Base-by-base conservation (phyloP, 352 stramenopile species). In the Phytophthora lateralis region DNA sequence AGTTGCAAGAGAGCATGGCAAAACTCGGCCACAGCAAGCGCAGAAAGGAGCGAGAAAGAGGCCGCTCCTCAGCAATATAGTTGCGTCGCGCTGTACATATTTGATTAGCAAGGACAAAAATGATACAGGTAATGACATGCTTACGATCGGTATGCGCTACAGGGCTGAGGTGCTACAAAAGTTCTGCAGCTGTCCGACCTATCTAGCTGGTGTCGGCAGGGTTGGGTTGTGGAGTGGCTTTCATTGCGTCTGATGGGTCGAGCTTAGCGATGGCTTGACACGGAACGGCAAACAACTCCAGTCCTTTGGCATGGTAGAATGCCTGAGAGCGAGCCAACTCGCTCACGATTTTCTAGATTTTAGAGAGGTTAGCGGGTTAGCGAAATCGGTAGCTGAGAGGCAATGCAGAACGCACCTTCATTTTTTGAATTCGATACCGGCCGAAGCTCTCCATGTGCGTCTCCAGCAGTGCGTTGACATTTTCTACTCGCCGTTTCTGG, bases 401-500 rank as follows among this genome's bases (percentile, higher is more conserved):
- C 26, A 4, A 9, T 8, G 3, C 21, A 1, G 3, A 18, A 53
- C 47, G 29, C 26, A 91, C 86, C 80, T 93, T 92, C 68, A 93
- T 85, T 56, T 93, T 91, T n/a, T 69, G 21, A 15, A 85, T 77
- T 2, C 86, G 82, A 35, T 81, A 93, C 21, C 76, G 66, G 15
- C 92, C 84, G 54, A 93, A 95, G 44, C 79, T 78, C 39, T 77
- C 72, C 65, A 88, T 81, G 62, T 95, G 84, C n/a, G 63, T 71
- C 6, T 92, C 80, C 12, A 95, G 75, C 17, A 95, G 66, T 6
- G 59, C 39, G 32, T 91, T 93, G 11, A 90, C 84, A 47, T 95
- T 95, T 46, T 95, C 86, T 1, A 93, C 85, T 14, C 86, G 84
- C 7, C 86, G 84, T 49, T 88, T 87, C 53, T 95, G 86, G 61